Conservation (phyloP, 1,284 basidiomycete genomes). For the Wallemia ichthyophaga region DNA sequence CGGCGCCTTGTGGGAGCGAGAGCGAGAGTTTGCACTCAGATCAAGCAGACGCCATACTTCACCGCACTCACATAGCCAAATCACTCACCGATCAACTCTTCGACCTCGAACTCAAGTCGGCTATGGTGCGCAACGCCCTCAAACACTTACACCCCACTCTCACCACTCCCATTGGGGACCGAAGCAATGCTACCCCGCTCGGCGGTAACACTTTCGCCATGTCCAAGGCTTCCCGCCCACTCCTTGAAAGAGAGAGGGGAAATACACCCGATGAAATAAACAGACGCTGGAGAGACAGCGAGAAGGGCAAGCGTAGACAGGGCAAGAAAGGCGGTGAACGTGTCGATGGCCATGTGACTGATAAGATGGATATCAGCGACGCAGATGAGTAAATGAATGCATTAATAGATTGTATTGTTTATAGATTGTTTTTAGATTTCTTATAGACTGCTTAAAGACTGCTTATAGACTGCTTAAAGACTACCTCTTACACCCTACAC, state of each 20-base stretch:
- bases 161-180: constrained; percentile 9
- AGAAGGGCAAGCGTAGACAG: constrained; percentile 8
- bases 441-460: no score
- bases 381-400: neutral
- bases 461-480: no score
- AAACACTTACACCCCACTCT: constrained; percentile 12
- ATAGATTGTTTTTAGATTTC: no score
- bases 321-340: constrained; percentile 1
- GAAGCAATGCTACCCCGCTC: constrained; percentile 25
- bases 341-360: no score
- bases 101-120: constrained; percentile 1
- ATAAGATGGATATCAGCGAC: no score
- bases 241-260: constrained; percentile 32
- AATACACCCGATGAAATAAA: constrained; percentile 43
- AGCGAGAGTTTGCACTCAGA: no score
- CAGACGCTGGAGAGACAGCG: constrained; percentile 36
- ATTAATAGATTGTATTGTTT: no score
- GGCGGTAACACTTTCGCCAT: constrained; percentile 39
- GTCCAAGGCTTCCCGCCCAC: constrained; percentile 29
- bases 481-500: no score
- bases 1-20: constrained; percentile 5
- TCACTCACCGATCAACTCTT: constrained; percentile 30
- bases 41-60: constrained; percentile 5
- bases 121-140: constrained; percentile 29
- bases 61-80: constrained; percentile 9